A percentile compares a stretch with the other conserved stretches of the same genome.
These are phyloP conservation scores for Sisymbrium irio DNA, from an alignment of 345 rosid species.

Conservation along the genomic window DNA sequence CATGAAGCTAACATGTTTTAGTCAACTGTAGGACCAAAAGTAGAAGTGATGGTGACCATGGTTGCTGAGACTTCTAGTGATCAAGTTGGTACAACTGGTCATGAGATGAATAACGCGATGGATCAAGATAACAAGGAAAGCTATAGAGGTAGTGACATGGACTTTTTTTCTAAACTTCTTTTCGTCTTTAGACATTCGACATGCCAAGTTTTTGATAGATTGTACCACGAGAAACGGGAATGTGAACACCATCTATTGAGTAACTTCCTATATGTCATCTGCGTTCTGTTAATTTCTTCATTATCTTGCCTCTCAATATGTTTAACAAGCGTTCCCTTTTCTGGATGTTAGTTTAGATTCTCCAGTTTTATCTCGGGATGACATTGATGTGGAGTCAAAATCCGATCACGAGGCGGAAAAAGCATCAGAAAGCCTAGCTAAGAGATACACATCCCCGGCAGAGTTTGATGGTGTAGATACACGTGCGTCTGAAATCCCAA, in stretches of 20 bases:
- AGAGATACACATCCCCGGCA: constrained; percentile 28
- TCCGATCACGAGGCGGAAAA: constrained; percentile 28
- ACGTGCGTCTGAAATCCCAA: constrained; percentile 30
- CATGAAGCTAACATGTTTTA: not conserved
- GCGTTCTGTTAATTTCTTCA: constrained; percentile 5
- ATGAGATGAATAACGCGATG: constrained; percentile 17
- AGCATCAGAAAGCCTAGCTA: constrained; percentile 26
- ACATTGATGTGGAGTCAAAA: constrained; percentile 17
- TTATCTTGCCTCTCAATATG: not conserved
- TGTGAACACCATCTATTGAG: not conserved
- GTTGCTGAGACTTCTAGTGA: constrained; percentile 36
- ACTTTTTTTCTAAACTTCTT: constrained; percentile 27
- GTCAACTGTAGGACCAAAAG: constrained; percentile 48
- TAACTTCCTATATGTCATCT: constrained; percentile 15
- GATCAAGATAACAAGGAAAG: constrained; percentile 31
- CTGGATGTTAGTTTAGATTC: constrained; percentile 32
- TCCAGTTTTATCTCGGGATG: constrained; percentile 11
- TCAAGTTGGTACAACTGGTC: constrained; percentile 23
- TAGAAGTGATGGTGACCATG: constrained; percentile 49
- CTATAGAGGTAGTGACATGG: constrained; percentile 32
- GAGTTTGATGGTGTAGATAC: constrained; percentile 38
- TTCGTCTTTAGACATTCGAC: not conserved
- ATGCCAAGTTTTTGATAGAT: not conserved
- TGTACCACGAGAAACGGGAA: not conserved
- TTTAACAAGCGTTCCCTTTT: constrained; percentile 6